These are phyloP conservation scores for Tausonia pullulans DNA, from an alignment of 1,284 basidiomycete genomes.

Conservation along the genomic window DNA sequence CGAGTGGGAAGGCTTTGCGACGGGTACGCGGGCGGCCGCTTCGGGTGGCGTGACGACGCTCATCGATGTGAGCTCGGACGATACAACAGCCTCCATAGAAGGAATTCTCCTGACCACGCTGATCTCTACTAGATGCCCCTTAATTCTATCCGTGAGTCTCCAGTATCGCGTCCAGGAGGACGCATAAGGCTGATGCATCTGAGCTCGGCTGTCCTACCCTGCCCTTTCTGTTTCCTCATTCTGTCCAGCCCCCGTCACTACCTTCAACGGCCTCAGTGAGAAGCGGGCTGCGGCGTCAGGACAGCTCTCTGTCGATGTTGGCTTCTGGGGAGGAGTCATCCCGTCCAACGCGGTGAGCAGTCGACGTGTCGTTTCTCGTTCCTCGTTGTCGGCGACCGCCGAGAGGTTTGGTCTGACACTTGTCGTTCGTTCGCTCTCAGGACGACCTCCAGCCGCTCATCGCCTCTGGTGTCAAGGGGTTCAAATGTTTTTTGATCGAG, in stretches of 20 bases:
- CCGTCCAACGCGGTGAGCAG: constrained; percentile 63
- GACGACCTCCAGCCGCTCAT: constrained; percentile 55
- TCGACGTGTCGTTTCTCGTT: constrained; percentile 14
- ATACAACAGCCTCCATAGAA: too few relatives aligned
- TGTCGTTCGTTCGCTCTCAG: constrained; percentile 33
- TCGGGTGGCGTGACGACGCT: constrained; percentile 84
- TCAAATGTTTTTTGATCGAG: constrained; percentile 90
- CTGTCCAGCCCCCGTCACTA: constrained; percentile 60
- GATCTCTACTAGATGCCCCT: constrained; percentile 57
- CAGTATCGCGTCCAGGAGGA: too few relatives aligned
- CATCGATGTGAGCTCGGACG: constrained; percentile 44
- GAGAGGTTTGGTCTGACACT: too few relatives aligned
- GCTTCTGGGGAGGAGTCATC: constrained; percentile 89
- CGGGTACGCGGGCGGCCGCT: constrained; percentile 74
- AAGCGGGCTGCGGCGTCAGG: constrained; percentile 41
- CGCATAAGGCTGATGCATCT: too few relatives aligned
- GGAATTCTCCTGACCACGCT: too few relatives aligned
- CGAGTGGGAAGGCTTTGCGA: constrained; percentile 87
- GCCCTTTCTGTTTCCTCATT: too few relatives aligned
- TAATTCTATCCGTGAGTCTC: constrained; percentile 58
- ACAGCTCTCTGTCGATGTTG: constrained; percentile 55
- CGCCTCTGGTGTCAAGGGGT: constrained; percentile 71
- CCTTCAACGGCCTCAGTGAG: constrained; percentile 53
- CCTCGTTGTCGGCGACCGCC: neutral
- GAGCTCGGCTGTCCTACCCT: too few relatives aligned